These are phyloP conservation scores for Neoboletus brunneissimus DNA, from an alignment of 768 basidiomycete genomes.

Conservation along the genomic window DNA sequence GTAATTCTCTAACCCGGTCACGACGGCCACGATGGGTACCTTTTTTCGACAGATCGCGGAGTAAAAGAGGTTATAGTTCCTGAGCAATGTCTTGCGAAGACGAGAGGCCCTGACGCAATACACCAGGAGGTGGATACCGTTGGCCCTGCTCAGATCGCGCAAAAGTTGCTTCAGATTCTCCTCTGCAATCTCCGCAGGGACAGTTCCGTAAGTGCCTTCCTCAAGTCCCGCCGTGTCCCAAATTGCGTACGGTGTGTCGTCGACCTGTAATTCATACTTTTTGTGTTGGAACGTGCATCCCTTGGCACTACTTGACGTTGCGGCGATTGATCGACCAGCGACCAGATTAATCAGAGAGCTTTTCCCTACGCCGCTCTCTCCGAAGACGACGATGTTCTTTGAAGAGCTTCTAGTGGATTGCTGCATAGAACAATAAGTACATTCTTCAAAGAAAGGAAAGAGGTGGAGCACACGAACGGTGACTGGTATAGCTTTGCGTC, in stretches of 20 bases:
- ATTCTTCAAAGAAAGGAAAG: not conserved
- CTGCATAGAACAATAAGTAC: slow-evolving; percentile 10
- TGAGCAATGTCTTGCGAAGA: slow-evolving; percentile 25
- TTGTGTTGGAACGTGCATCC: slow-evolving; percentile 36
- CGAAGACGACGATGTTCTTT: slow-evolving; percentile 29
- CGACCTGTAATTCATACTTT: slow-evolving; percentile 27
- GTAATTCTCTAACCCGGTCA: slow-evolving; percentile 40
- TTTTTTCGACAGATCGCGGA: slow-evolving; percentile 35
- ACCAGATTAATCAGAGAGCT: slow-evolving; percentile 45
- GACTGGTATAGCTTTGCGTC: slow-evolving; percentile 14
- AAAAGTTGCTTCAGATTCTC: slow-evolving; percentile 25
- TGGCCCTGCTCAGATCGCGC: slow-evolving; percentile 22
- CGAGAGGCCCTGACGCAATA: slow-evolving; percentile 35
- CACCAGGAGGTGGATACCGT: slow-evolving; percentile 31
- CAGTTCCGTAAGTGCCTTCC: slow-evolving; percentile 32
- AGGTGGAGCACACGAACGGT: slow-evolving; percentile 11
- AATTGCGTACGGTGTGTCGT: slow-evolving; percentile 23
- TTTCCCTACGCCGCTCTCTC: slow-evolving; percentile 36
- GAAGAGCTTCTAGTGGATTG: slow-evolving; percentile 7
- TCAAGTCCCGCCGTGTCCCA: slow-evolving; percentile 42
- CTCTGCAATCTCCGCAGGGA: slow-evolving; percentile 31
- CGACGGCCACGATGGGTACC: slow-evolving; percentile 36
- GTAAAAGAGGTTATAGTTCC: slow-evolving; percentile 40
- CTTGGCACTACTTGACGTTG: slow-evolving; percentile 31
- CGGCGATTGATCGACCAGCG: slow-evolving; percentile 37